A percentile compares a stretch with the other conserved stretches of the same genome.
phyloP scores from a whole-genome alignment of 495 filamentous ascomycete species.

The Aspergillus sclerotioniger region DNA sequence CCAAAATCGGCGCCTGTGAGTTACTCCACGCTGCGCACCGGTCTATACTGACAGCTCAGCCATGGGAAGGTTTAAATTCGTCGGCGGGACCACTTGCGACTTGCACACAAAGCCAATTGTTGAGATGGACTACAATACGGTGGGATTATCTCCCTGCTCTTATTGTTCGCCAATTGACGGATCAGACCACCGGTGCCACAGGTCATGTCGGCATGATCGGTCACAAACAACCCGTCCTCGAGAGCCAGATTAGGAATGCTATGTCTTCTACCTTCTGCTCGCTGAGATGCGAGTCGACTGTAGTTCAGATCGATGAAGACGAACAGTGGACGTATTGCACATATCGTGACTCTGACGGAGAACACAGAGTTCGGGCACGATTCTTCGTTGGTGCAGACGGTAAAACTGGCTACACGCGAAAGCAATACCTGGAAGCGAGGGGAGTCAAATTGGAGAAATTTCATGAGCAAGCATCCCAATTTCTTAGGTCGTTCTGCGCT shows the following conservation, averaged over 20 bases:
- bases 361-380: constrained; percentile 25
- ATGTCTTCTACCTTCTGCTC: constrained; percentile 29
- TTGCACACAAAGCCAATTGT: constrained; percentile 25
- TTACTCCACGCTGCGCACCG: not conserved
- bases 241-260: constrained; percentile 26
- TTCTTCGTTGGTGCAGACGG: constrained; percentile 52
- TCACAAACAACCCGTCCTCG: constrained; percentile 28
- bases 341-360: constrained; percentile 33
- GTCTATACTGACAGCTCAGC: constrained; percentile 10
- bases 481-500: not conserved
- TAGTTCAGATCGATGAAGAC: constrained; percentile 31
- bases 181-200: constrained; percentile 32
- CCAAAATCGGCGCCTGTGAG: constrained; percentile 33
- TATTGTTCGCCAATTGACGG: not conserved
- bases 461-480: constrained; percentile 18
- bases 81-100: constrained; percentile 20
- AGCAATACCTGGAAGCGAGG: constrained; percentile 46
- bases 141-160: constrained; percentile 6
- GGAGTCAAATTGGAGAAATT: constrained; percentile 42
- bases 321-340: constrained; percentile 30
- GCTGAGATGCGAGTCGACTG: constrained; percentile 32
- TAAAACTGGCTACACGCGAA: constrained; percentile 48
- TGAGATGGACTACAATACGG: constrained; percentile 30
- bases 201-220: constrained; percentile 38
- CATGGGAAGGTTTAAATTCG: constrained; percentile 29